These are phyloP conservation scores for Antrodiella citrinella DNA, from an alignment of 768 basidiomycete genomes.

Conservation along the genomic window DNA sequence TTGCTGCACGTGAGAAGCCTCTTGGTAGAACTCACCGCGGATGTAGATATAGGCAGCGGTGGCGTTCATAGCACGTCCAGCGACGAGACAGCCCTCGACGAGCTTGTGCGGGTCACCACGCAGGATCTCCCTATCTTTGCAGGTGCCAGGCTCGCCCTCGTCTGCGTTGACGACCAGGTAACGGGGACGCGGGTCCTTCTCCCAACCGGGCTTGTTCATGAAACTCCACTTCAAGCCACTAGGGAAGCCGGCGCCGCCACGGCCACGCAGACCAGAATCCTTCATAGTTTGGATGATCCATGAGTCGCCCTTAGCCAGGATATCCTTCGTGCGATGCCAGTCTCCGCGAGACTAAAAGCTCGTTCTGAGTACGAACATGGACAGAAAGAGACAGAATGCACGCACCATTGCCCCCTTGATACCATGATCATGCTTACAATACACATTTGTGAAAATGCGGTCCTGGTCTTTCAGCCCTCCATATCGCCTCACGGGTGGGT, in stretches of 20 bases:
- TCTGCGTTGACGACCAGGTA: constrained; percentile 98
- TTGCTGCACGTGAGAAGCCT: constrained; percentile 88
- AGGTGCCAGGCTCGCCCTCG: constrained; percentile 97
- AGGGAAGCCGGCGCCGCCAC: constrained; percentile 96
- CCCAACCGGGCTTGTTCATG: constrained; percentile 99
- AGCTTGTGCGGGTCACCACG: constrained; percentile 98
- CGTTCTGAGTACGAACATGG: background rate
- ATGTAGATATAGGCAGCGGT: constrained; percentile 99
- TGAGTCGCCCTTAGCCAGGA: constrained; percentile 86
- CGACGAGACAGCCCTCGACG: constrained; percentile 94
- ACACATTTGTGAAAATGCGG: constrained; percentile 89
- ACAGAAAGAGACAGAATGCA: background rate
- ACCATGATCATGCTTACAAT: constrained; percentile 82
- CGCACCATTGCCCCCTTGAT: constrained; percentile 86
- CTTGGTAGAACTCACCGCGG: constrained; percentile 96
- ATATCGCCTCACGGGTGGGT: constrained; percentile 84
- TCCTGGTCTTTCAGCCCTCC: constrained; percentile 94
- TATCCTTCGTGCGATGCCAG: constrained; percentile 98
- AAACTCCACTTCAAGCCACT: constrained; percentile 96
- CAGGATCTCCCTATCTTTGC: constrained; percentile 98
- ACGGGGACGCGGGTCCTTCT: constrained; percentile 85
- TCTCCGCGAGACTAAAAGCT: constrained; percentile 89
- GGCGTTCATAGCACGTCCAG: constrained; percentile 96
- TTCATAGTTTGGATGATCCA: constrained; percentile 98
- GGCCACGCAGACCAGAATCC: constrained; percentile 89